These are phyloP conservation scores for Zygosaccharomyces sapae DNA, from an alignment of 1,139 yeast species.

Conservation along the genomic window DNA sequence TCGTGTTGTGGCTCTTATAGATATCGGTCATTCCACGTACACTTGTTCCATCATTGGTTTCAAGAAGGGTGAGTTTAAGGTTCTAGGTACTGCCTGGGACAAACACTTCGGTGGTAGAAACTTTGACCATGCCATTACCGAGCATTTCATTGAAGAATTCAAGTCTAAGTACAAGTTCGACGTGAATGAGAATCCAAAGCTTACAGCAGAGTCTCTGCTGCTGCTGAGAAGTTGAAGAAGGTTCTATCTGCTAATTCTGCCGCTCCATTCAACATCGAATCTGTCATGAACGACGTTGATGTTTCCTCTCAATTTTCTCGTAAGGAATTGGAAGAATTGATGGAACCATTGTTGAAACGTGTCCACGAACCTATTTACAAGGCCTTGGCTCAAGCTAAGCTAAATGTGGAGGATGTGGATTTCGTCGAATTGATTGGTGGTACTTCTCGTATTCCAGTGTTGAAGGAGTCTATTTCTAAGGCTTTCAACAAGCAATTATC, in stretches of 20 bases:
- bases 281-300: slow-evolving; percentile 95
- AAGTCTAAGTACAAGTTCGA: slow-evolving; percentile 89
- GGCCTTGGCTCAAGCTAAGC: slow-evolving; percentile 78
- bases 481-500: slow-evolving; percentile 85
- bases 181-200: slow-evolving; percentile 89
- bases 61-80: slow-evolving; percentile 94
- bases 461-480: slow-evolving; percentile 75
- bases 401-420: slow-evolving; percentile 71
- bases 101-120: slow-evolving; percentile 98
- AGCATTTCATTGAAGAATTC: slow-evolving; percentile 92
- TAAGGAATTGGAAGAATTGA: slow-evolving; percentile 87
- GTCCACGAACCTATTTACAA: slow-evolving; percentile 71
- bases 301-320: slow-evolving; percentile 86
- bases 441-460: slow-evolving; percentile 92
- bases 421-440: slow-evolving; percentile 97
- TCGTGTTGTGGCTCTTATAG: slow-evolving; percentile 86
- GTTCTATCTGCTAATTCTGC: slow-evolving; percentile 91
- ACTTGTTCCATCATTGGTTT: slow-evolving; percentile 87
- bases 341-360: slow-evolving; percentile 74
- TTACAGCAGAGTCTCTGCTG: slow-evolving; percentile 83
- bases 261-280: slow-evolving; percentile 94
- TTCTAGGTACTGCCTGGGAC: slow-evolving; percentile 87
- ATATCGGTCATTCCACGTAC: slow-evolving; percentile 95
- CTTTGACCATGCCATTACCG: slow-evolving; percentile 87
- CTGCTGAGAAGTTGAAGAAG: slow-evolving; percentile 92